A percentile compares a stretch with the other conserved stretches of the same genome.
These are phyloP conservation scores for Cladochytrium replicatum DNA, from an alignment of 192 early-diverging fungal species.

Conservation along the genomic window DNA sequence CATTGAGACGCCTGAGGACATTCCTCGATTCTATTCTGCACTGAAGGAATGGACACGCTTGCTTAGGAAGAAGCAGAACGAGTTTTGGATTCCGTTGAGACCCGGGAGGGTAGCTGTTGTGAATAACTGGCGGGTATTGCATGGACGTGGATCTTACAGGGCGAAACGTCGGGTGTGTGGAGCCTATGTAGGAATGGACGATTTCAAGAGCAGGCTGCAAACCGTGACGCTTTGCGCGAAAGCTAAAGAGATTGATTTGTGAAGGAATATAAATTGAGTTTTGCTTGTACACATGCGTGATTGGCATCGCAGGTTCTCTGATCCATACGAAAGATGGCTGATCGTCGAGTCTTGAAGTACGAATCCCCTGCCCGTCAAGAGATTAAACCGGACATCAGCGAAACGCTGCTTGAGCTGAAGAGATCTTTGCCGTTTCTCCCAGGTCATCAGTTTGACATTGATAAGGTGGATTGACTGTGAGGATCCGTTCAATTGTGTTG, in stretches of 20 bases:
- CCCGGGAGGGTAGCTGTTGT: conserved; percentile 66
- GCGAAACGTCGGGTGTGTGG: conserved; percentile 63
- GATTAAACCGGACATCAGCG: conserved; percentile 15
- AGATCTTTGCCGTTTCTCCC: conserved; percentile 38
- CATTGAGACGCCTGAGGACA: conserved; percentile 11
- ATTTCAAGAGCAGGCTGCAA: conserved; percentile 48
- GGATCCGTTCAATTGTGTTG: not conserved
- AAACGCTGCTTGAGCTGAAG: conserved; percentile 13
- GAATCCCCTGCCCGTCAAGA: not conserved
- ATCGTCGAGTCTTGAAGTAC: not conserved
- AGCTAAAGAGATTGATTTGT: not conserved
- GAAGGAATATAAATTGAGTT: not conserved
- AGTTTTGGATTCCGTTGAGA: conserved; percentile 54
- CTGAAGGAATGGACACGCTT: conserved; percentile 57
- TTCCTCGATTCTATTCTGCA: conserved; percentile 60
- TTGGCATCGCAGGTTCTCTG: conserved; percentile 3
- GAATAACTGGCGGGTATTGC: conserved; percentile 76
- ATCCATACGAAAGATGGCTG: too few species aligned
- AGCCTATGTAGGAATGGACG: conserved; percentile 65
- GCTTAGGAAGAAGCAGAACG: conserved; percentile 40
- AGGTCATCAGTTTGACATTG: conserved; percentile 32
- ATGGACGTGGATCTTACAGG: conserved; percentile 62
- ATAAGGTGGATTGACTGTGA: conserved; percentile 16
- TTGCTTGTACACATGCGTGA: not conserved
- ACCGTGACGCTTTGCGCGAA: conserved; percentile 14